phyloP scores from a whole-genome alignment of 1,284 basidiomycete genomes.

The Amylostereum areolatum region DNA sequence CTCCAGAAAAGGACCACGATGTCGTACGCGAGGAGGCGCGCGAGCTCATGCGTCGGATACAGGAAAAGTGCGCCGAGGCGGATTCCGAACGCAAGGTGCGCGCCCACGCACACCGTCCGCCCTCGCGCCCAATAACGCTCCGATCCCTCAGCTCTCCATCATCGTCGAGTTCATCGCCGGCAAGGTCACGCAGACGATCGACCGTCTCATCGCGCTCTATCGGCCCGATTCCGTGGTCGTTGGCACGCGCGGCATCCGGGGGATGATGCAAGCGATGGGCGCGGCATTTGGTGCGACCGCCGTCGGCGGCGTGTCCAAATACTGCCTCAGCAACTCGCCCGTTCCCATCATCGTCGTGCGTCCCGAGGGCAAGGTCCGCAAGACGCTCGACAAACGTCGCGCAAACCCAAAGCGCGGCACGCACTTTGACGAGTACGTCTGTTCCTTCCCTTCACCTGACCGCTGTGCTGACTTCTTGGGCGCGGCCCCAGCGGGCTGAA shows the following conservation, averaged over 20 bases:
- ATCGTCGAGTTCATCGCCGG: conserved; percentile 95
- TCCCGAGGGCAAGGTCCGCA: conserved; percentile 82
- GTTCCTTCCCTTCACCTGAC: background rate
- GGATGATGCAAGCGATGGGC: conserved; percentile 52
- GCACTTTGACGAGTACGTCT: conserved; percentile 61
- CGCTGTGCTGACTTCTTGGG: background rate
- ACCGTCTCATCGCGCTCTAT: conserved; percentile 91
- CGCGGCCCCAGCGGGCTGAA: background rate
- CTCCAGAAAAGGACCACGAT: conserved; percentile 72
- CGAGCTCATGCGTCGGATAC: conserved; percentile 75
- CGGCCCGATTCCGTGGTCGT: conserved; percentile 93
- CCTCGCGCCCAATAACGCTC: conserved; percentile 1
- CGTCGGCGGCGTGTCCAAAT: conserved; percentile 68
- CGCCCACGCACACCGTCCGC: background rate
- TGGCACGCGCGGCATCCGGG: conserved; percentile 76
- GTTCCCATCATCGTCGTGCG: conserved; percentile 91
- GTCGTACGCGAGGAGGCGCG: conserved; percentile 85
- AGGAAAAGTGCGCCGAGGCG: conserved; percentile 77
- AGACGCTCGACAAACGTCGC: conserved; percentile 75
- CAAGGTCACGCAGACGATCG: conserved; percentile 82
- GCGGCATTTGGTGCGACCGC: conserved; percentile 51
- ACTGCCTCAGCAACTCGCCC: conserved; percentile 84
- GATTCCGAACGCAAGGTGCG: conserved; percentile 72
- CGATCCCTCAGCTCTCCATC: conserved; percentile 64
- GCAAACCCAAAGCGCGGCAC: conserved; percentile 81